Conservation (phyloP, 768 basidiomycete genomes). For the Hygrocybe punicea region DNA sequence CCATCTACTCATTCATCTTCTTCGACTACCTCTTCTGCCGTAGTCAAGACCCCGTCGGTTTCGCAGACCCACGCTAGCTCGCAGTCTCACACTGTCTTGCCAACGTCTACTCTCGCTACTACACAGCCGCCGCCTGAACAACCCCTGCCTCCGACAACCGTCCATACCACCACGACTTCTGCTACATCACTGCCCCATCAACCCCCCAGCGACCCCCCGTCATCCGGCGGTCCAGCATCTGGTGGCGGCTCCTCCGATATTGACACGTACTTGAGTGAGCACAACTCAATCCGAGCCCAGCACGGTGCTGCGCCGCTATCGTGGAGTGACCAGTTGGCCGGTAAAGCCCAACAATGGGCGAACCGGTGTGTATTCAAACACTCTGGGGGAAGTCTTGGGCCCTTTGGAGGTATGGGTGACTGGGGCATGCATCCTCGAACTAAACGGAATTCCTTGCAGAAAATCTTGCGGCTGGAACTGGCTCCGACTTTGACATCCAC, state of each 20-base stretch:
- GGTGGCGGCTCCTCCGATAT: conserved; percentile 46
- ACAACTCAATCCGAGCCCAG: conserved; percentile 59
- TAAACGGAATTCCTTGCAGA: conserved; percentile 41
- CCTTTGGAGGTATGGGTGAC: conserved; percentile 53
- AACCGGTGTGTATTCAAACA: conserved; percentile 66
- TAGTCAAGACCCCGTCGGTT: neutral
- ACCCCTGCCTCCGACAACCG: conserved; percentile 12
- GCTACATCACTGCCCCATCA: conserved; percentile 12
- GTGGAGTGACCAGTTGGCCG: conserved; percentile 60
- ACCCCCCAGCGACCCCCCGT: conserved; percentile 9
- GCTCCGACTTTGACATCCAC: conserved; percentile 45
- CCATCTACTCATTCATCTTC: neutral
- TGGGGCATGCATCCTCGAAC: neutral
- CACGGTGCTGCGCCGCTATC: conserved; percentile 63
- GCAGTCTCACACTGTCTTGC: neutral
- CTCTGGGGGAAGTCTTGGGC: conserved; percentile 61
- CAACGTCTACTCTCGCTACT: conserved; percentile 14
- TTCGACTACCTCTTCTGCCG: neutral
- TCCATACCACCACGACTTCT: conserved; percentile 10
- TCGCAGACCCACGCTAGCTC: neutral
- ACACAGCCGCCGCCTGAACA: conserved; percentile 17
- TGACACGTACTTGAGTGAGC: conserved; percentile 50
- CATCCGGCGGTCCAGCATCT: conserved; percentile 26
- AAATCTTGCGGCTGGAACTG: conserved; percentile 75
- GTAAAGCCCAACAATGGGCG: conserved; percentile 69